Base-by-base conservation (phyloP, 2,329 filamentous ascomycete genomes). In the Talaromyces sp. region DNA sequence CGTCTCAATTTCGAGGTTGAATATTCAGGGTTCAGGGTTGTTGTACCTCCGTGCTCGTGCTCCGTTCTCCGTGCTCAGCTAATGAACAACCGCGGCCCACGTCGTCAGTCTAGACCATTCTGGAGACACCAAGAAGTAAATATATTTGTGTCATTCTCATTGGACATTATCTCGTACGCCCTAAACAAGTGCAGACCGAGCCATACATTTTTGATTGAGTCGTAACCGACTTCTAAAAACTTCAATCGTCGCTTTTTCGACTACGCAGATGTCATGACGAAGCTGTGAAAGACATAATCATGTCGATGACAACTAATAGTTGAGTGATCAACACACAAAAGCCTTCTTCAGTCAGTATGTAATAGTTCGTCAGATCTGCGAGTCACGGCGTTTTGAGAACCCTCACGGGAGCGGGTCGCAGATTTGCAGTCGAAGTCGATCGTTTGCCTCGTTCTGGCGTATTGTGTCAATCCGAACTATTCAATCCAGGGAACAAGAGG, bases 1-100 rank as follows among this genome's bases (percentile, higher is more conserved):
- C n/a, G 49, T 35, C 45, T 33, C n/a, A 37, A 37, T 56, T 22
- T 39, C 33, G 52, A 56, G 52, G 52, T 22, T 35, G 31, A 37
- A 56, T 35, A 35, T 62, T 62, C 60, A 62, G 60, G 60, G 60
- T 62, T 62, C 60, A 62, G 13, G 60, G 45, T 7, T 31, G 27
- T 61, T 52, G 35, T 52, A 47, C 16, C 27, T 52, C 49, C 33
- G 52, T 62, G 47, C 49, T n/a, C 11, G 5, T 50, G 19, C 22
- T 50, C 47, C 47, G 7, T 27, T 39, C 49, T 39, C 19, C 27
- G 22, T 24, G 13, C 37, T 24, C 27, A 35, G 43, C 39, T 13
- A n/a, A 39, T 3, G 22, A 33, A 24, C n/a, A 24, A 24, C 52
- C 19, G 13, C 33, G 31, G 50, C 31, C 50, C 31, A 33, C 27